Conservation (phyloP, 2,329 filamentous ascomycete species). For the Didymella sp. region DNA sequence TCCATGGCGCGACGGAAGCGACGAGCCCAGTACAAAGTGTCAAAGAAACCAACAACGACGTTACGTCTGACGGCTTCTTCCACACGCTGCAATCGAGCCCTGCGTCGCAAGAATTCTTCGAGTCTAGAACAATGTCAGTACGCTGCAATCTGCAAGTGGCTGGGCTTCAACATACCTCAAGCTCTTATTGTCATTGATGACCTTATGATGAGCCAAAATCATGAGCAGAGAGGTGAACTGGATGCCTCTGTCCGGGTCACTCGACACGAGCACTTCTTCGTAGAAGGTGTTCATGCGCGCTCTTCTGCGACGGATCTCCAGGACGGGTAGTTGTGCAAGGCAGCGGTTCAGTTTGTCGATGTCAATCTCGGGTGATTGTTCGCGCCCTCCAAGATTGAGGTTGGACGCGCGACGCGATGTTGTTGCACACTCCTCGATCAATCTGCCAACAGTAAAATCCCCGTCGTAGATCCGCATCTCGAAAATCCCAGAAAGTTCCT, state of each 20-base stretch:
- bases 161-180: conserved; percentile 65
- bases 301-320: conserved; percentile 75
- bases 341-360: conserved; percentile 76
- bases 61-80: conserved; percentile 92
- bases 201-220: conserved; percentile 97
- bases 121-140: conserved; percentile 56
- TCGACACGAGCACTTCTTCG: conserved; percentile 93
- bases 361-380: conserved; percentile 64
- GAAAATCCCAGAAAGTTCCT: conserved; percentile 91
- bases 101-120: conserved; percentile 91
- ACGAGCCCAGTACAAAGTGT: conserved; percentile 88
- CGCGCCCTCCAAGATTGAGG: conserved; percentile 54
- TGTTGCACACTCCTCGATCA: conserved; percentile 82
- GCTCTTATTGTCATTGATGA: conserved; percentile 97
- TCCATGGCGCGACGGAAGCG: conserved; percentile 79
- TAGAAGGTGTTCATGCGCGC: conserved; percentile 92
- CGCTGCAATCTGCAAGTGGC: neutral
- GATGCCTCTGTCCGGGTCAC: conserved; percentile 87
- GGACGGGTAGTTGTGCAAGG: conserved; percentile 74
- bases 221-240: conserved; percentile 91
- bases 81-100: conserved; percentile 88
- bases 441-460: conserved; percentile 83
- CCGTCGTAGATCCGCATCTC: conserved; percentile 96
- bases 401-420: conserved; percentile 60
- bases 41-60: conserved; percentile 92